phyloP scores from a whole-genome alignment of 2,329 filamentous ascomycete species.

The Claviceps humidiphila region DNA sequence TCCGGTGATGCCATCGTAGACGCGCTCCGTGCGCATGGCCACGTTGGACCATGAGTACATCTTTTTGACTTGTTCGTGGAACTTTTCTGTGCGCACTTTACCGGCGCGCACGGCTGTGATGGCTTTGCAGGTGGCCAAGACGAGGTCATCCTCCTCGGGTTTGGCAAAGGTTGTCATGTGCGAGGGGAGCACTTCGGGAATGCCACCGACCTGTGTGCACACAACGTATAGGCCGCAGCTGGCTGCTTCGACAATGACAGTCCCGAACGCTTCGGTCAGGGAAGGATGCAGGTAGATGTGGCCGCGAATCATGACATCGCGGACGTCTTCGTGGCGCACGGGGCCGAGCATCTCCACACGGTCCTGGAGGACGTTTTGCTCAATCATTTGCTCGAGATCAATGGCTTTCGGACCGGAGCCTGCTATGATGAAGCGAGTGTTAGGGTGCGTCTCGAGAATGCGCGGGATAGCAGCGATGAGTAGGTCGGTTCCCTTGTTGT shows the following conservation, averaged over 20 bases:
- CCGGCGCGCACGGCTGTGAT: constrained; percentile 77
- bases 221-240: constrained; percentile 94
- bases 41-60: constrained; percentile 99
- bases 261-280: constrained; percentile 92
- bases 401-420: constrained; percentile 95
- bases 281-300: constrained; percentile 95
- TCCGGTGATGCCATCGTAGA: constrained; percentile 86
- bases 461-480: constrained; percentile 92
- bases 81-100: constrained; percentile 79
- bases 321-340: constrained; percentile 88
- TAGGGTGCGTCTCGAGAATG: constrained; percentile 77
- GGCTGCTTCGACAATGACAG: constrained; percentile 93
- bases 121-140: constrained; percentile 76
- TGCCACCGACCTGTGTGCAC: constrained; percentile 89
- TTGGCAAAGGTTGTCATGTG: constrained; percentile 98
- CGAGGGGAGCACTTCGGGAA: constrained; percentile 85
- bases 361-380: constrained; percentile 86
- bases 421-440: constrained; percentile 93
- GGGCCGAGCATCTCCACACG: constrained; percentile 85
- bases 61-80: constrained; percentile 91
- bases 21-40: constrained; percentile 80
- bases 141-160: constrained; percentile 90
- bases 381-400: constrained; percentile 95
- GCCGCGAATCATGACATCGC: constrained; percentile 92
- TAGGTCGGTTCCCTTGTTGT: constrained; percentile 96